Percentiles rank a stretch among this genome's conserved stretches.
Evolutionary conservation across 2,329 filamentous ascomycete genomes (phyloP).

Genomic region (Neopestalotiopsis sp.): DNA sequence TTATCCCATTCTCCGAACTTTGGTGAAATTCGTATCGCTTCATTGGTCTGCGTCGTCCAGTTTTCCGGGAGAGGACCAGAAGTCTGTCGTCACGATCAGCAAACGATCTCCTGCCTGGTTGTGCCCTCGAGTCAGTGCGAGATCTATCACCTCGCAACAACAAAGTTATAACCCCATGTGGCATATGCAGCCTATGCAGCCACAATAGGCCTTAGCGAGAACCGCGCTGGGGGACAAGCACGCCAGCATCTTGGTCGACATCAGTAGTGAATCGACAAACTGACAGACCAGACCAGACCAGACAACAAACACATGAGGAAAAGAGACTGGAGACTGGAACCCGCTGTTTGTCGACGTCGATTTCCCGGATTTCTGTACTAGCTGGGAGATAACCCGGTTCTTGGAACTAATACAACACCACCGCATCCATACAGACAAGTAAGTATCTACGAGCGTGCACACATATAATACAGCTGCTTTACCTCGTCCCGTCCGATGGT

Average conservation of each 20-base stretch:
- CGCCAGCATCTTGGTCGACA: background rate
- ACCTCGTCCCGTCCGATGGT: too few species aligned
- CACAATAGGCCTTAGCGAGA: conserved; percentile 7
- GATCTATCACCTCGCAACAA: conserved; percentile 1
- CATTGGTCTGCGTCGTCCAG: background rate
- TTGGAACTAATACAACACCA: too few species aligned
- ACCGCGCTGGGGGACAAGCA: background rate
- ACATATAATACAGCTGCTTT: too few species aligned
- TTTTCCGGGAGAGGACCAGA: background rate
- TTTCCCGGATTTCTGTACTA: background rate
- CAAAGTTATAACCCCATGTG: conserved; percentile 12
- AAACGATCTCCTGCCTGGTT: background rate
- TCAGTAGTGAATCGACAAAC: background rate
- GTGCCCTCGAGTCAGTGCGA: conserved; percentile 6
- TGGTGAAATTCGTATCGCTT: background rate
- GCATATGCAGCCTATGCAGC: conserved; percentile 8
- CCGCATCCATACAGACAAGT: too few species aligned
- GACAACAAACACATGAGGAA: background rate
- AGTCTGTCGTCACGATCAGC: conserved; percentile 9
- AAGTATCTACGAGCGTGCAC: too few species aligned
- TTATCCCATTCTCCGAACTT: background rate
- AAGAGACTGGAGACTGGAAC: background rate
- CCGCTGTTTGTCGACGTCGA: background rate
- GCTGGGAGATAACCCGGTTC: too few species aligned
- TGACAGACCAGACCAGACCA: background rate